Conservation (phyloP, 305 asterid genomes). For the Fraxinus platypoda region DNA sequence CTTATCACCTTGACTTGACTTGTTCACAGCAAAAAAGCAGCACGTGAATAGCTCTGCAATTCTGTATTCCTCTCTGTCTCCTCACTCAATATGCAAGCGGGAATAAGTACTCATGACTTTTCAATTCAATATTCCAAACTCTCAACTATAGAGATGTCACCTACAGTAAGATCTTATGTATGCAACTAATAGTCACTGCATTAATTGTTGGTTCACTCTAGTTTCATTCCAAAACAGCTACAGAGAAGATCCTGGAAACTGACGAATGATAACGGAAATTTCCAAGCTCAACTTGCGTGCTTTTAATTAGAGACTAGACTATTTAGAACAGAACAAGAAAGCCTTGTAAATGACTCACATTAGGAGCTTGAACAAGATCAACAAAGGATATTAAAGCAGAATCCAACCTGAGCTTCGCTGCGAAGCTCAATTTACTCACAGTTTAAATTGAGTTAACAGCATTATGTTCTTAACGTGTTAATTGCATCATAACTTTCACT, state of each 20-base stretch:
- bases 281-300: constrained; percentile 5
- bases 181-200: neutral
- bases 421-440: constrained; percentile 9
- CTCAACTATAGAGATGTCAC: neutral
- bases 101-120: neutral
- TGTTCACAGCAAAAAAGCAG: neutral
- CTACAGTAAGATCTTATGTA: constrained; percentile 7
- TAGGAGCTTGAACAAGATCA: constrained; percentile 14
- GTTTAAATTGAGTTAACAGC: constrained; percentile 15
- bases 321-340: constrained; percentile 7
- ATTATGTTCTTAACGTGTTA: neutral
- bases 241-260: constrained; percentile 16
- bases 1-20: neutral
- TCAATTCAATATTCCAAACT: neutral
- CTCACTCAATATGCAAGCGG: neutral
- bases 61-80: neutral
- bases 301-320: constrained; percentile 4
- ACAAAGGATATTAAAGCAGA: neutral
- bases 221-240: constrained; percentile 9
- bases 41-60: neutral
- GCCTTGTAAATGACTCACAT: constrained; percentile 13
- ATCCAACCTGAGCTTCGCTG: neutral
- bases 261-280: neutral
- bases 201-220: constrained; percentile 11
- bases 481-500: neutral